Base-by-base conservation (phyloP, 2,329 filamentous ascomycete species). In the Seiridium cupressi region DNA sequence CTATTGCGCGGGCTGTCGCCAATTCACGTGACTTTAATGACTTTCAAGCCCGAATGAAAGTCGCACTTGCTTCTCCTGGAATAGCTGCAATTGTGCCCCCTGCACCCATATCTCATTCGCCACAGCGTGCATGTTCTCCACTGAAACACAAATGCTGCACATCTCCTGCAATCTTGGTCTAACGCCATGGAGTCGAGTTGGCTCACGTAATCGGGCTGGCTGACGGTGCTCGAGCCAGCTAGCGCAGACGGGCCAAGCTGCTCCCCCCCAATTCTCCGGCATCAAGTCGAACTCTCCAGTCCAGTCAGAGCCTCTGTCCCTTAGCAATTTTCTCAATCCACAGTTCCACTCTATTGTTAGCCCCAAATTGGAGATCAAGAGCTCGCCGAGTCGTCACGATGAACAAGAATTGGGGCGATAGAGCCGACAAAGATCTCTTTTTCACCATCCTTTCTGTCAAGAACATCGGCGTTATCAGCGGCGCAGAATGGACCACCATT, bases 401-500 rank as follows among this genome's bases (percentile, higher is more conserved):
- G 74, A 84, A 77, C 72, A 86, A 85, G 74, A 84, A 84, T 69
- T 86, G 83, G 84, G 84, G 81, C 67, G 84, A 86, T 66, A 78
- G 83, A 61, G 84, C 84, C 62, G 84, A 87, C 66, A 85, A 84
- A 69, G 84, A 87, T 69, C 76, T 87, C 51, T 87, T 87, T 76
- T 86, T 87, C 68, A 85, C 84, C 57, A 87, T 87, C 61, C 73
- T 87, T 44, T 84, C 81, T 3, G 81, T 86, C 54, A 87, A 87
- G 74, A 84, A 86, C 70, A 85, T 87, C 66, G 84, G 84, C 63
- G 79, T 86, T 69, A 86, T 87, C 72, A 87, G 83, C 72, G 84
- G 83, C 60, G 74, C 77, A 13, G 84, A 87, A 84, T 87, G 84
- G 84, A 82, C 78, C 35, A 84, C 79, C 44, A 87, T 87, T 66